These are phyloP conservation scores for Alternaria arbusti DNA, from an alignment of 2,329 filamentous ascomycete species.

Conservation along the genomic window DNA sequence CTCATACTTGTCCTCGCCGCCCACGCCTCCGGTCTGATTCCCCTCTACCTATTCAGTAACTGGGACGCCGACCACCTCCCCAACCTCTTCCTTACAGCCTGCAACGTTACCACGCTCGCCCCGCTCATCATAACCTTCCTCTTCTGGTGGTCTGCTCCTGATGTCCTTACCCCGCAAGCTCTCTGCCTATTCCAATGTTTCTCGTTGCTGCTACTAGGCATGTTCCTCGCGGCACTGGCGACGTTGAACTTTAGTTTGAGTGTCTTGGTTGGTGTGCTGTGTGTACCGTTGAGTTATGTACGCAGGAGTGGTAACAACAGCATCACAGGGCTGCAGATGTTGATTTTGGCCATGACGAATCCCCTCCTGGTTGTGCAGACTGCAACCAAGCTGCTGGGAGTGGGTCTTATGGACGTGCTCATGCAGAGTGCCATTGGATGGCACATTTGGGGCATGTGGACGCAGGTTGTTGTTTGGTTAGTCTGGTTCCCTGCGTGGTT, in stretches of 20 bases:
- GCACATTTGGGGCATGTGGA: constrained; percentile 89
- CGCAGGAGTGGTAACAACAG: constrained; percentile 31
- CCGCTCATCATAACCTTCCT: constrained; percentile 40
- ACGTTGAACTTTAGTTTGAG: constrained; percentile 95
- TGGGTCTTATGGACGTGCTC: constrained; percentile 63
- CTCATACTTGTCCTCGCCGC: constrained; percentile 73
- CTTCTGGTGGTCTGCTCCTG: constrained; percentile 39
- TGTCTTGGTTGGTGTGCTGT: constrained; percentile 80
- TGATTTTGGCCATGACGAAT: constrained; percentile 38
- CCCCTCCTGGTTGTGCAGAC: constrained; percentile 41
- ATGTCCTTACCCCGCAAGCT: constrained; percentile 68
- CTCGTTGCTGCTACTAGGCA: constrained; percentile 88
- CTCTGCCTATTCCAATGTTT: constrained; percentile 84
- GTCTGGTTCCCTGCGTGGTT: constrained; percentile 96
- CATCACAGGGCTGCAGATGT: constrained; percentile 17
- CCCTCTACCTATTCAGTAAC: constrained; percentile 86
- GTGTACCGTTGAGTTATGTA: constrained; percentile 80
- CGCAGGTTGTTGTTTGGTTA: constrained; percentile 87
- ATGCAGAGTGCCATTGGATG: constrained; percentile 82
- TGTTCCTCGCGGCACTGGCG: constrained; percentile 89
- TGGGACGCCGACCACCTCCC: constrained; percentile 59
- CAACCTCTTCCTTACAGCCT: constrained; percentile 37
- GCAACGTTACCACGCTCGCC: constrained; percentile 42
- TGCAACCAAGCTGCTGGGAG: constrained; percentile 30
- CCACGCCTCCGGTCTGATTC: constrained; percentile 79